A percentile compares a stretch with the other conserved stretches of the same genome.
These are phyloP conservation scores for Colletotrichum destructivum DNA, from an alignment of 2,329 filamentous ascomycete genomes.

Conservation along the genomic window DNA sequence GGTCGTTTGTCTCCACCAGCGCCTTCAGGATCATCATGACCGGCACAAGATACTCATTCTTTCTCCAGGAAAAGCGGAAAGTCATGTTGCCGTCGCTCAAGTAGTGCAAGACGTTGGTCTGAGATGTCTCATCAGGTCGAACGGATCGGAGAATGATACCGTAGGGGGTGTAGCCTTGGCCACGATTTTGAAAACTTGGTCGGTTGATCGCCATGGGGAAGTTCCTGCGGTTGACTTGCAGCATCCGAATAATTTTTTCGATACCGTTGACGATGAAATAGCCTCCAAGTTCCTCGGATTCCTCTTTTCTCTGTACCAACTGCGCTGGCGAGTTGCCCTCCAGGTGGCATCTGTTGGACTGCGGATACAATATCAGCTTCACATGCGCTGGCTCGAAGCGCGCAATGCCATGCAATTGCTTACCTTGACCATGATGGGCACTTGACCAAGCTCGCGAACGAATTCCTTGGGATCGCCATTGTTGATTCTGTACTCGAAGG, in stretches of 20 bases:
- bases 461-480: slow-evolving; percentile 87
- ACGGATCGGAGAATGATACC: slow-evolving; percentile 94
- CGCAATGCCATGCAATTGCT: slow-evolving; percentile 47
- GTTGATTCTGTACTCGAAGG: slow-evolving; percentile 89
- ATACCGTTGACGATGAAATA: slow-evolving; percentile 99
- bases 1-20: slow-evolving; percentile 94
- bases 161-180: slow-evolving; percentile 87
- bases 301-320: slow-evolving; percentile 90
- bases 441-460: slow-evolving; percentile 86
- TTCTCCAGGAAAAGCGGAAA: slow-evolving; percentile 97
- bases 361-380: slow-evolving; percentile 46
- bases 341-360: slow-evolving; percentile 93
- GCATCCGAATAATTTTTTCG: slow-evolving; percentile 94
- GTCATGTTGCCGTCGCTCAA: slow-evolving; percentile 96
- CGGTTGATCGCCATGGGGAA: slow-evolving; percentile 96
- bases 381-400: slow-evolving; percentile 23
- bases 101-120: slow-evolving; percentile 97
- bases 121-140: slow-evolving; percentile 96
- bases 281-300: slow-evolving; percentile 94
- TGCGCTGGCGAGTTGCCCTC: slow-evolving; percentile 86
- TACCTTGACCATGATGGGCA: slow-evolving; percentile 95
- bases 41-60: slow-evolving; percentile 96
- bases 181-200: slow-evolving; percentile 90
- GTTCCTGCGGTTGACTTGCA: slow-evolving; percentile 92
- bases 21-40: slow-evolving; percentile 98